Base-by-base conservation (phyloP, 495 filamentous ascomycete species). In the Aspergillus mulundensis region DNA sequence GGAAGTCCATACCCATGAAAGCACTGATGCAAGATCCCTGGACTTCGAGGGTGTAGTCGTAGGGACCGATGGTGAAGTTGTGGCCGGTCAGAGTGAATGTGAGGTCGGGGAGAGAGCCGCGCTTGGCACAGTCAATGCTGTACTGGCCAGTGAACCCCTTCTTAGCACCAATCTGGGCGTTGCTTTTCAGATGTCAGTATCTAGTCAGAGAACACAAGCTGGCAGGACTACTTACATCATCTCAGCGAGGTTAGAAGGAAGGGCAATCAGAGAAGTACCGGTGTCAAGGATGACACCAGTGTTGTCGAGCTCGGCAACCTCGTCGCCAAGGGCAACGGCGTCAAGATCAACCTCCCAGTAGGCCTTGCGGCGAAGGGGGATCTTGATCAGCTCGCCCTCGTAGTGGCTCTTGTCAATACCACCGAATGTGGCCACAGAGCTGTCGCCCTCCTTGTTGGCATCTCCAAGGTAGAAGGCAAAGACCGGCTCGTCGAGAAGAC, bases 261-360 rank as follows among this genome's bases (percentile, higher is more conserved):
- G 87, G 61, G 92, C 92, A 74, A 97, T 97, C 65, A 99, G 83
- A 36, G 95, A 99, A 69, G 95, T 99, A 61, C 95, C 95, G 55
- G 95, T 99, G 81, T 99, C 95, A 46, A 99, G 86, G 56, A 99
- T 97, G 61, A 90, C 87, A 77, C 95, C 95, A 43, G 91, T 96
- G 78, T 88, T 81, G 43, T 96, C 91, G 50, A 97, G 85, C 63
- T 94, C 87, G 58, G 94, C 94, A 59, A 81, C 82, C 55, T 83
- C 79, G 16, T 89, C 81, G 57, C 94, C 95, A 58, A 96, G 93
- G 45, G 85, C 83, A 75, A 99, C 92, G 43, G 89, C 78, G 65
- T 97, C 88, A 59, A 97, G 85, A 61, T 97, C 91, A 23, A 97
- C 93, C 80, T 99, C 95, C 95, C 95, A 99, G 82, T 99, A 99